Evolutionary conservation across 441 rosid genomes (phyloP).

Genomic region (Populus hybrid): DNA sequence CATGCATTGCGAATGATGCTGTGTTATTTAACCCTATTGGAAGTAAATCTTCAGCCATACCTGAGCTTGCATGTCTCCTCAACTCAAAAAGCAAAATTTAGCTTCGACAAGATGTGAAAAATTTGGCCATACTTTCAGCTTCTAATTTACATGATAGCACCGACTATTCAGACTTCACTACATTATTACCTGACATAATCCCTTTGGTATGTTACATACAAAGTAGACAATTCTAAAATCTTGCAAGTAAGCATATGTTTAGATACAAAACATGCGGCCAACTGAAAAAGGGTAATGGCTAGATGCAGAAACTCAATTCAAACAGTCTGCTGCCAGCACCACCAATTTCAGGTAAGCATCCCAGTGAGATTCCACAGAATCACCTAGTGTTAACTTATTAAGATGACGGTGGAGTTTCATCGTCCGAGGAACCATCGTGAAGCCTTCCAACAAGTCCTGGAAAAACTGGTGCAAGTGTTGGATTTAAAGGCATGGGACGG

Average conservation of each 20-base stretch:
- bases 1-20: too few relatives aligned
- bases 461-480: constrained; percentile 40
- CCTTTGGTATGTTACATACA: not conserved
- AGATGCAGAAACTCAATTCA: not conserved
- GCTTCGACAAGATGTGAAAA: too few relatives aligned
- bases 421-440: constrained; percentile 33
- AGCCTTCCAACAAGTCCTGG: constrained; percentile 37
- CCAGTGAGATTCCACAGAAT: not conserved
- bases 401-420: constrained; percentile 29
- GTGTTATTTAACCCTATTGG: too few relatives aligned
- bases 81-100: too few relatives aligned
- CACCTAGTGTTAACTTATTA: not conserved
- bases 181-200: not conserved
- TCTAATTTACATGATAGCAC: not conserved
- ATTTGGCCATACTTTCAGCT: not conserved
- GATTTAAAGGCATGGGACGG: constrained; percentile 40
- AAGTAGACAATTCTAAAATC: not conserved
- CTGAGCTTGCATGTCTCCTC: too few relatives aligned
- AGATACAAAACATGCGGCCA: not conserved
- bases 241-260: not conserved
- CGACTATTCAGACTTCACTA: not conserved
- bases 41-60: too few relatives aligned
- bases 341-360: not conserved
- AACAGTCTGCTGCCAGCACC: not conserved
- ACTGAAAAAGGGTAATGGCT: not conserved